Evolutionary conservation across 306 rosid genomes (phyloP).

Genomic region (Lathyrus tuberosus): DNA sequence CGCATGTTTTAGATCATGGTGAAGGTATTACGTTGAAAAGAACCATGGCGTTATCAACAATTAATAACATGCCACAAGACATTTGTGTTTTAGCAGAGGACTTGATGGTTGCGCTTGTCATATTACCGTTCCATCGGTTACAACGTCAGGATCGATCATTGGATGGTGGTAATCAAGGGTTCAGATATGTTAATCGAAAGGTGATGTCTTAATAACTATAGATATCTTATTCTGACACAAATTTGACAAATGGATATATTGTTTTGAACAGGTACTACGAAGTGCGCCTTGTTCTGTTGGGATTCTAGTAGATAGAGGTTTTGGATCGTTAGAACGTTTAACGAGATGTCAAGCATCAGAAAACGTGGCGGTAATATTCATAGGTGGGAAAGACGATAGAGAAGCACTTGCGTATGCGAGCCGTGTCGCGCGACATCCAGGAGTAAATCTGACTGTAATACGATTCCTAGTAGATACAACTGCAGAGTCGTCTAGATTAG

Average conservation of each 20-base stretch:
- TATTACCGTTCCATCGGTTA: constrained; percentile 84
- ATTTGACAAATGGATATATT: background rate
- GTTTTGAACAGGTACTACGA: constrained; percentile 59
- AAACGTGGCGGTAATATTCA: constrained; percentile 74
- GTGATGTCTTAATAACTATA: constrained; percentile 43
- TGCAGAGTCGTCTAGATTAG: constrained; percentile 54
- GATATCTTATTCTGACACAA: background rate
- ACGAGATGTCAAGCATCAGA: constrained; percentile 43
- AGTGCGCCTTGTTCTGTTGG: constrained; percentile 87
- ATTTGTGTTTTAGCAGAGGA: constrained; percentile 79
- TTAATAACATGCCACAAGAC: constrained; percentile 65
- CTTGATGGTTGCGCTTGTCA: constrained; percentile 64
- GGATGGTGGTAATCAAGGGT: constrained; percentile 62
- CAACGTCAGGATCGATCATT: constrained; percentile 60
- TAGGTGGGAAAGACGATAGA: constrained; percentile 88
- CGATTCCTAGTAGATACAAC: constrained; percentile 67
- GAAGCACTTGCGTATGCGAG: constrained; percentile 81
- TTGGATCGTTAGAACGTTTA: constrained; percentile 60
- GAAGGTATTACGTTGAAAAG: constrained; percentile 64
- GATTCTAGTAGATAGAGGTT: constrained; percentile 87
- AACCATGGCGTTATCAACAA: constrained; percentile 60
- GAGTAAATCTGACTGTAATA: constrained; percentile 74
- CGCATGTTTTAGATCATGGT: constrained; percentile 46
- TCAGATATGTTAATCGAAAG: constrained; percentile 86
- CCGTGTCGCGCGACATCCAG: constrained; percentile 67